Base-by-base conservation (phyloP, 371 early-diverging fungal species). In the Mucor sp. region DNA sequence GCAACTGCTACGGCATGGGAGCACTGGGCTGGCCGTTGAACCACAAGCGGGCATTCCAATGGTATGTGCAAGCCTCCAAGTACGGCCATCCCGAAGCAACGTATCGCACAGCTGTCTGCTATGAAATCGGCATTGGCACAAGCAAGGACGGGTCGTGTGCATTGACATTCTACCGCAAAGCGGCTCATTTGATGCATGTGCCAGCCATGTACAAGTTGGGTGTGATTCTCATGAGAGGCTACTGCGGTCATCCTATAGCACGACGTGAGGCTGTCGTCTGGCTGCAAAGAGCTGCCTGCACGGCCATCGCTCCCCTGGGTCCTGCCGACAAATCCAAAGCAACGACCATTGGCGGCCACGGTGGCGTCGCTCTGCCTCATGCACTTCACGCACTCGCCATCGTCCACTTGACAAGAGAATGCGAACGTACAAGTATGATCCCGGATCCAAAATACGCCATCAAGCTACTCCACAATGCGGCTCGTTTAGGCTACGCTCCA, bases 131-230 rank as follows among this genome's bases (percentile, higher is more conserved):
- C 12, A 90, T 94, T 3, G 99, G 99, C 28, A 93, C 94, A 5
- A 91, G 90, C 37, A 85, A 91, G n/a, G 96, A 99, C 70, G 75
- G 83, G 14, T 70, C 72, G 11, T 87, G 95, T 17, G 93, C 98
- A 0, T 80, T 95, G 35, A 92, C 92, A 60, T 97, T 94, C 73
- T 99, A 94, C 74, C 89, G 94, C 67, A 96, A 97, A 79, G 94
- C 96, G 0, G 97, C 98, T 0, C 88, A 93, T 35, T 76, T 94
- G 53, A 90, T 94, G 14, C 96, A 98, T 73, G 91, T 93, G 11
- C 91, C 91, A 0, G 95, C 96, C 43, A 97, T 99, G 97, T 97
- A 95, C 85, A 97, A 96, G 76, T 79, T 97, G 15, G 99, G 97
- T 8, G 88, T 95, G 79, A 85, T 94, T 15, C 63, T 95, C 60